These are phyloP conservation scores for Extremus antarcticus DNA, from an alignment of 495 filamentous ascomycete genomes.

Conservation along the genomic window DNA sequence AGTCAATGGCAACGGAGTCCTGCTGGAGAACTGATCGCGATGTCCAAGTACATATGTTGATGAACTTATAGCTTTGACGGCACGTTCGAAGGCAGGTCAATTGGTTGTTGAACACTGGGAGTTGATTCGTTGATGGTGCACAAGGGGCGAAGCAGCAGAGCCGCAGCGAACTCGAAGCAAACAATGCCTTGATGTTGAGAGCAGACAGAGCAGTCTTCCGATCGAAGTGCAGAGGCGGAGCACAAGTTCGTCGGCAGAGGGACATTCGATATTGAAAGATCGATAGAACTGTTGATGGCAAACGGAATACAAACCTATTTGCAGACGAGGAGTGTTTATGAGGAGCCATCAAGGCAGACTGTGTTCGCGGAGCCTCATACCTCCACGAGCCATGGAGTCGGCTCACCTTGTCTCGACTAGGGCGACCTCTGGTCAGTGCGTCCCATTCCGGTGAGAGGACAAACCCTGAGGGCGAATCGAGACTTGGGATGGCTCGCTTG, in stretches of 20 bases:
- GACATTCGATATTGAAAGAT: too few species aligned
- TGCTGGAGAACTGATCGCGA: too few species aligned
- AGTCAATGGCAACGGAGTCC: too few species aligned
- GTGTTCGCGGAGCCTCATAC: neutral
- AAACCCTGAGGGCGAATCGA: neutral
- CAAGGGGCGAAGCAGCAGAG: neutral
- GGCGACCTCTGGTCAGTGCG: neutral
- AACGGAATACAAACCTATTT: neutral
- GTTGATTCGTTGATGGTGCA: neutral
- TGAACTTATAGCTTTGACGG: too few species aligned
- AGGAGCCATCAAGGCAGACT: neutral
- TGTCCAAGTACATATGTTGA: too few species aligned
- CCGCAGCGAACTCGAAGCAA: neutral
- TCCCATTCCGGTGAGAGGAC: neutral
- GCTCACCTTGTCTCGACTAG: neutral
- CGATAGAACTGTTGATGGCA: too few species aligned
- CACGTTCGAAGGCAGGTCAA: too few species aligned
- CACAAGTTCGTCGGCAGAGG: neutral
- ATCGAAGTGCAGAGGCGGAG: neutral
- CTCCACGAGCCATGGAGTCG: neutral
- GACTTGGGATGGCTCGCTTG: neutral
- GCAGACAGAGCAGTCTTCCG: neutral
- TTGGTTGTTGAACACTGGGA: too few species aligned
- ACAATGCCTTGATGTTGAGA: neutral
- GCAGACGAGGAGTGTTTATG: neutral